A percentile compares a stretch with the other conserved stretches of the same genome.
Conservation (phyloP, 306 rosid species). For the Gillenia trifoliata region DNA sequence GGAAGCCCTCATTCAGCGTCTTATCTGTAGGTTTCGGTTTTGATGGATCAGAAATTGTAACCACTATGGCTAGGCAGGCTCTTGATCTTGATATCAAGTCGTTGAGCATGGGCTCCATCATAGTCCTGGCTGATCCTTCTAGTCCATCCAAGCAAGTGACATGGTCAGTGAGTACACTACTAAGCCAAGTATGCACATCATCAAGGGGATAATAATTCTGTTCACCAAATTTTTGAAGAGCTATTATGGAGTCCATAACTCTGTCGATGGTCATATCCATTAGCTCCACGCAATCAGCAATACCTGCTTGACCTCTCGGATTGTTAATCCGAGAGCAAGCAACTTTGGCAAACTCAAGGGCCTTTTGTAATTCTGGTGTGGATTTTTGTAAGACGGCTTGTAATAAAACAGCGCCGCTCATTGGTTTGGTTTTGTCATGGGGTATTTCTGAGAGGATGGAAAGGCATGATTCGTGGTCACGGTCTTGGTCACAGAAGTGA, state of each 20-base stretch:
- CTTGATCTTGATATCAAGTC: conserved; percentile 46
- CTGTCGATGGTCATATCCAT: conserved; percentile 46
- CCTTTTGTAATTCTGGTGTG: conserved; percentile 24
- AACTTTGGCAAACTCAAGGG: conserved; percentile 15
- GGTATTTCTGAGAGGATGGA: conserved; percentile 35
- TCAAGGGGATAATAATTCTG: conserved; percentile 11
- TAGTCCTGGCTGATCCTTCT: conserved; percentile 7
- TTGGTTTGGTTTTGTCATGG: not conserved
- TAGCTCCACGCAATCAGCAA: conserved; percentile 48
- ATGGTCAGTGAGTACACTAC: conserved; percentile 63
- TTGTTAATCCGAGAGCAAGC: conserved; percentile 26
- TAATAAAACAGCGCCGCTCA: conserved; percentile 14
- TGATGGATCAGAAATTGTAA: conserved; percentile 20
- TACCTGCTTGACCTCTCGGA: conserved; percentile 29
- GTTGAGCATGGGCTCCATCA: conserved; percentile 33
- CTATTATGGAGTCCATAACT: conserved; percentile 32
- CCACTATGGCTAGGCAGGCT: conserved; percentile 43
- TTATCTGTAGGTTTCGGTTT: not conserved
- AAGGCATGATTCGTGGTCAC: conserved; percentile 35
- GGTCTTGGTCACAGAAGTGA: conserved; percentile 35
- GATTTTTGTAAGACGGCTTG: conserved; percentile 35
- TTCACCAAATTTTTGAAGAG: conserved; percentile 20
- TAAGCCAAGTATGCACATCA: conserved; percentile 66
- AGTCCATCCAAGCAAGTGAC: conserved; percentile 66
- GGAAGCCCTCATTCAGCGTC: conserved; percentile 27